Conservation (phyloP, 202 grass and related monocot genomes). For the Saccharum hybrid region DNA sequence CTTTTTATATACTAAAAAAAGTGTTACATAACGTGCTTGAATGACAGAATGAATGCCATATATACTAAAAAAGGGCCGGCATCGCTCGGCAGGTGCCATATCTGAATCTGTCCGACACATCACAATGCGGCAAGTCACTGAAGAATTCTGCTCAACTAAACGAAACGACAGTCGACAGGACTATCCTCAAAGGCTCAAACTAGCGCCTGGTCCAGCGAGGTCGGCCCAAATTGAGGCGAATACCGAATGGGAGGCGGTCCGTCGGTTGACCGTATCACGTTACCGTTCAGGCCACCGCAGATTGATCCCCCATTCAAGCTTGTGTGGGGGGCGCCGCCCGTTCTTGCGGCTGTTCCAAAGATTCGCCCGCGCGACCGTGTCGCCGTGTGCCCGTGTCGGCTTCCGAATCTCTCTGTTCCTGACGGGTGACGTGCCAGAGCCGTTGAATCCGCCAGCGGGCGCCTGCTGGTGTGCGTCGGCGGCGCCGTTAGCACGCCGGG, state of each 20-base stretch:
- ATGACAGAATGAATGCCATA: no score
- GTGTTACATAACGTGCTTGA: no score
- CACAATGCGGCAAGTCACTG: no score
- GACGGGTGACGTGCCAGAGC: neutral
- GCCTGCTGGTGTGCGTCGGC: neutral
- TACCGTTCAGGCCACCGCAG: neutral
- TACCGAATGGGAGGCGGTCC: neutral
- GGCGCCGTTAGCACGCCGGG: neutral
- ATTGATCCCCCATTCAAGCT: neutral
- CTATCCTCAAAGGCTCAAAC: no score
- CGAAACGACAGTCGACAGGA: no score
- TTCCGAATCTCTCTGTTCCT: neutral
- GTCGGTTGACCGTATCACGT: neutral
- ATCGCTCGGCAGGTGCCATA: no score
- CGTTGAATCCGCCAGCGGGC: neutral
- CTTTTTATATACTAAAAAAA: no score
- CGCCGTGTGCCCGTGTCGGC: neutral
- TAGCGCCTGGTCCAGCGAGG: neutral
- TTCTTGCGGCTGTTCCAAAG: neutral
- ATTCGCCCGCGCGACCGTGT: neutral
- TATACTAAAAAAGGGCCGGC: no score
- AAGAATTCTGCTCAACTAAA: no score
- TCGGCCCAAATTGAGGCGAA: neutral
- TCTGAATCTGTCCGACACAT: no score
- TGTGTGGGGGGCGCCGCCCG: neutral